Conservation (phyloP, 2,329 filamentous ascomycete genomes). For the Berkeleyomyces basicola region DNA sequence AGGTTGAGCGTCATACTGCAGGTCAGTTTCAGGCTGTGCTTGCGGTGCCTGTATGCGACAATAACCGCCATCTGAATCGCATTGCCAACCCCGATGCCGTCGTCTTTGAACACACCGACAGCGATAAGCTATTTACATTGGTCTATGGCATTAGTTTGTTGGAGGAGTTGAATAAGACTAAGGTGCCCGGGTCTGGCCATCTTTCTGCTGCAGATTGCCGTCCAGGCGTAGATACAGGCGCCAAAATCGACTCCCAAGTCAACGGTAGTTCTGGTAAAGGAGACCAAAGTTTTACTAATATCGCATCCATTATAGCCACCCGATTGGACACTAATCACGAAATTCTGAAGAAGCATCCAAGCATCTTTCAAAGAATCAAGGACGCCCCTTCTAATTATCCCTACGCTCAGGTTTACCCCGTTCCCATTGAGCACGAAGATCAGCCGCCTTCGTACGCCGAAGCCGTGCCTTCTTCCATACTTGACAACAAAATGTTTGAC, state of each 20-base stretch:
- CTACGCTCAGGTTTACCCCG: conserved; percentile 11
- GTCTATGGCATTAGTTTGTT: conserved; percentile 12
- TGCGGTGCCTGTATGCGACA: conserved; percentile 12
- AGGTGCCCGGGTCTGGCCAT: background rate
- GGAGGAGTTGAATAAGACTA: background rate
- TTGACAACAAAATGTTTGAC: background rate
- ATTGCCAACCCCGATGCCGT: conserved; percentile 9
- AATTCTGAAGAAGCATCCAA: conserved; percentile 7
- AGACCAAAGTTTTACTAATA: conserved; percentile 11
- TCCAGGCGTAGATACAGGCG: background rate
- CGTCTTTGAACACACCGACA: conserved; percentile 4
- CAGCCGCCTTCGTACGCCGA: conserved; percentile 13
- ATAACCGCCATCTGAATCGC: conserved; percentile 7
- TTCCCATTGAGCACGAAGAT: conserved; percentile 13
- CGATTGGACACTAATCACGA: conserved; percentile 10
- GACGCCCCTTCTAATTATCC: conserved; percentile 6
- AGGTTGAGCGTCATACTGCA: conserved; percentile 8
- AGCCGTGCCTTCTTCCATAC: conserved; percentile 10
- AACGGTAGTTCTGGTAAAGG: background rate
- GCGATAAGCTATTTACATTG: conserved; percentile 8
- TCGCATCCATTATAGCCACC: conserved; percentile 10
- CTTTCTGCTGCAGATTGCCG: background rate
- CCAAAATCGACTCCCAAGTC: background rate
- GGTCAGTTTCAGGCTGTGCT: conserved; percentile 13
- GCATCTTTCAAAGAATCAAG: conserved; percentile 5